Base-by-base conservation (phyloP, 108 stramenopile species). In the Nitzschia inconspicua region DNA sequence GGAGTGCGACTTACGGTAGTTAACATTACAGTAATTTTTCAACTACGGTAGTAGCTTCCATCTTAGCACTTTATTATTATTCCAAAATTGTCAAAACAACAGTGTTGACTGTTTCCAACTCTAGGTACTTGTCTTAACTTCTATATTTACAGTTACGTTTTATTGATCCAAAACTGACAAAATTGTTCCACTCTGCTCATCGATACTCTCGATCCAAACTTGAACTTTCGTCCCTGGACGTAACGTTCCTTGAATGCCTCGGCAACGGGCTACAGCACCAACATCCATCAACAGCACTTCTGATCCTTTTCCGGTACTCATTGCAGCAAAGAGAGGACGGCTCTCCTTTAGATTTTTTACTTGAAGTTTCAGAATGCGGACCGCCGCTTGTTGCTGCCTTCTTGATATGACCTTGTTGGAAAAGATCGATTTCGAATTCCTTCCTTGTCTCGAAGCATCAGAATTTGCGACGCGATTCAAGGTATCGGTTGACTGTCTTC, bases 221-320 rank as follows among this genome's bases (percentile, higher is more conserved):
- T 79, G 48, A 10, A 88, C 23, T 55, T 73, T 69, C 40, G 76
- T 54, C 40, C 87, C 87, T 11, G 73, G 43, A 16, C 63, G 63
- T 18, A 88, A 40, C 1, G 76, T 70, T 2, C 84, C 87, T 0
- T 71, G 53, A 14, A 88, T 71, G 26, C 82, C 82, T 35, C 53
- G 41, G 20, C 82, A 80, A 14, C 34, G 47, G 10, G 75, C 87
- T 9, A 60, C 60, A 0, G 70, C 75, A 41, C 86, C 86, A 13
- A 76, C 51, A 19, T 84, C 87, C 26, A 68, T 36, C 24, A 88
- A 66, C 3, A 79, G 77, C 24, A 88, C 82, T 51, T 88, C 79
- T 47, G 76, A 83, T 23, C 79, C 70, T 41, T 50, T 60, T 23
- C 87, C 87, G n/a, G 83, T 77, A 39, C 84, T 79, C 4, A 80